Base-by-base conservation (phyloP, 768 basidiomycete species). In the Lactifluus subvellereus region DNA sequence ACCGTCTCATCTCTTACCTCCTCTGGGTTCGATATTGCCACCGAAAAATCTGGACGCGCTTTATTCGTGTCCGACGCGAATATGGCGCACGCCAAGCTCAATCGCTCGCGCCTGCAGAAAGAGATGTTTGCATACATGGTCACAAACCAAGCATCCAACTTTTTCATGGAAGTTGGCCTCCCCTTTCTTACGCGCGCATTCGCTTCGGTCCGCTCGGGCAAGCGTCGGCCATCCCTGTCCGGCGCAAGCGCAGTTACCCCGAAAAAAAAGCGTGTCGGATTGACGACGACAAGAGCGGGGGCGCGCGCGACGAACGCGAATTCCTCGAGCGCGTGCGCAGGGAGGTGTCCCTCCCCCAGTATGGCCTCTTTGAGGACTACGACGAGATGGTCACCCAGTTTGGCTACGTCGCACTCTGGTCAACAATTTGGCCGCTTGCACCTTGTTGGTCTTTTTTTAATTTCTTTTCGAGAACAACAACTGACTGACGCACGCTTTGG, bases 321-420 rank as follows among this genome's bases (percentile, higher is more conserved):
- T 94, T 94, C 71, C 74, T 99, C 72, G 88, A 91, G 69, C 76
- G 80, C 52, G 87, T 97, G 30, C 78, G 93, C 61, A 76, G 77
- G 54, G 88, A 98, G 75, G 86, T 87, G 6, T 82, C 83, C 30
- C 77, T 95, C 53, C 90, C 94, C 0, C 86, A 86, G 43, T 94
- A 95, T 69, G 82, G 86, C 40, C 77, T 89, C 6, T 94, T 92
- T 69, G 83, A 78, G 57, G 96, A 98, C 75, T 99, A 96, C 74
- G 86, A 85, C 69, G 97, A 99, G 77, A 98, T 99, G 95, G 91
- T 91, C 16, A 88, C 89, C 9, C 93, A 95, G 70, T 97, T 96
- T 72, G 95, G 96, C 0, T 94, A 96, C 71, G 85, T 98, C 35
- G 85, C 85, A 8, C 77, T 98, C 22, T 98, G 94, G 93, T 90